Evolutionary conservation across 257 asterid species (phyloP).

Genomic region (Fraxinus americana): DNA sequence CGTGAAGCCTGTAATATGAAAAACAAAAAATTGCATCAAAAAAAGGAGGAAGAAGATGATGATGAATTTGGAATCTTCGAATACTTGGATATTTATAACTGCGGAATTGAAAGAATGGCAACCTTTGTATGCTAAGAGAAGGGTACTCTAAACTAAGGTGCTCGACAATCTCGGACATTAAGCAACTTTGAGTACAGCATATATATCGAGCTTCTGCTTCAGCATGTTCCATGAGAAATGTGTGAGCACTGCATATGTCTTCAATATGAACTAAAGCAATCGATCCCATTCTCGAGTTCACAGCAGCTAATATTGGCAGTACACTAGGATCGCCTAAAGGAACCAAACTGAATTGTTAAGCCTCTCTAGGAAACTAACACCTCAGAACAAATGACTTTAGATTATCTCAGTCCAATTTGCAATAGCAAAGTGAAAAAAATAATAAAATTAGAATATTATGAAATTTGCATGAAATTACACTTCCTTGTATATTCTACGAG

Average conservation of each 20-base stretch:
- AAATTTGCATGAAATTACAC: neutral
- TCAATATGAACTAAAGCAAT: slow-evolving; percentile 73
- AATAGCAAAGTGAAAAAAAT: neutral
- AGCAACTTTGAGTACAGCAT: slow-evolving; percentile 56
- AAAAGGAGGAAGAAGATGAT: neutral
- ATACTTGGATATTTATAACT: neutral
- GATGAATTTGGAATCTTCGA: neutral
- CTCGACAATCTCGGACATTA: slow-evolving; percentile 49
- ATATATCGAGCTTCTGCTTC: slow-evolving; percentile 66
- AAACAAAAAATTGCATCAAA: neutral
- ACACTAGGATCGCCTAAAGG: slow-evolving; percentile 53
- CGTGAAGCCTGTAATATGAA: slow-evolving; percentile 31
- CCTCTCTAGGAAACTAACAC: neutral
- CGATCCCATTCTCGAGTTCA: slow-evolving; percentile 87
- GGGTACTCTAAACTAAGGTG: slow-evolving; percentile 44
- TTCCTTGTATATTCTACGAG: neutral
- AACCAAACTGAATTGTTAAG: neutral
- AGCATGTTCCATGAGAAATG: slow-evolving; percentile 70
- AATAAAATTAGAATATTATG: neutral
- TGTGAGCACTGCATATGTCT: slow-evolving; percentile 74
- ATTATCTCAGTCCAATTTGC: neutral
- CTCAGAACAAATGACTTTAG: neutral
- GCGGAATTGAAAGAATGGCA: slow-evolving; percentile 12
- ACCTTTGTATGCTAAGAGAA: slow-evolving; percentile 52
- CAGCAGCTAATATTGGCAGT: slow-evolving; percentile 53